Evolutionary conservation across 2,329 filamentous ascomycete genomes (phyloP), one percentile per base, ranked within the genome.

Genomic region (Penicillium decumbens): DNA sequence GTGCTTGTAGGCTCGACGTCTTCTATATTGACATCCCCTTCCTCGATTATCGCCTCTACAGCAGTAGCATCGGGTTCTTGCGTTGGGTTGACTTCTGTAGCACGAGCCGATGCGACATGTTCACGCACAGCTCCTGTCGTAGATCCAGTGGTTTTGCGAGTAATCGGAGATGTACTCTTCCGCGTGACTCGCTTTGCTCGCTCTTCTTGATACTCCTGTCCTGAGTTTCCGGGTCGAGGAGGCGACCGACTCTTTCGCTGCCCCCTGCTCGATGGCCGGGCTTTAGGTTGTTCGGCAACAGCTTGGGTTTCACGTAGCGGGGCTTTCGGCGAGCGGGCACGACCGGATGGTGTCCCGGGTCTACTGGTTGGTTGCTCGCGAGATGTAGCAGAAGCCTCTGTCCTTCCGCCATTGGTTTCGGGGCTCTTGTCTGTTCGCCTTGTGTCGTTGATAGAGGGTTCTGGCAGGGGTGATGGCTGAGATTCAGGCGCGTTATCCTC

Each of bases 211-310:
- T 20, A 35, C 30, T 6, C n/a, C 33, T 47, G 27, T 6, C 20
- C 27, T 5, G 24, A 18, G 15, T 49, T 28, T 3, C 35, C 43
- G n/a, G 8, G 2, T 39, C 32, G 41, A 35, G 29, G 41, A 35
- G 29, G 41, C 23, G 56, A 52, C 13, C 10, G 42, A 39, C 43
- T 44, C 20, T 38, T 54, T 18, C 30, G 43, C n/a, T 33, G 47
- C 10, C 20, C 49, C 23, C 24, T 33, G 23, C 25, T 38, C 7
- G 37, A 4, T 29, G 18, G 12, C 8, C 10, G 33, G 1, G 33
- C 5, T 35, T 33, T 13, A 6, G n/a, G 15, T n/a, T 13, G 33
- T 28, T 48, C 44, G 28, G 42, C 38, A 27, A 20, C 43, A n/a
- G n/a, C 13, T 24, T 29, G 44, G 7, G 39, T 43, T 28, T 49